Evolutionary conservation across 495 filamentous ascomycete species (phyloP), one percentile per base, ranked within the genome.

Genomic region (Talaromyces proteolyticus): DNA sequence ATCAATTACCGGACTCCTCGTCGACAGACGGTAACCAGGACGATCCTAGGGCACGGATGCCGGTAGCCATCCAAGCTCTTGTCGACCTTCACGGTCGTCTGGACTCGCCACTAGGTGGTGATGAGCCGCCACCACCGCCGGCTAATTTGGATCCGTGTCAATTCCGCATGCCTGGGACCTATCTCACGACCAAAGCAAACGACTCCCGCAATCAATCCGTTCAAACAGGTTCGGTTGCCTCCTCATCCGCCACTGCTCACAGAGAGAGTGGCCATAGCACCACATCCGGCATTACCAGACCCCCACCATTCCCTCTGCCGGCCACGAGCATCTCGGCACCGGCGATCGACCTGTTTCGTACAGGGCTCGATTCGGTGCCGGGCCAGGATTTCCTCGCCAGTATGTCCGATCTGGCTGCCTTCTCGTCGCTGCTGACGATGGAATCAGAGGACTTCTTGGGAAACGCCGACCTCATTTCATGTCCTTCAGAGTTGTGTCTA

Each of bases 61-160:
- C 45, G 21, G 8, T 37, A 3, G 17, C n/a, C 8, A 48, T 37
- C 2, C 26, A 48, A 26, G 26, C 21, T 39, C 45, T 48, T 39
- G 25, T 48, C 7, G 36, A 48, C 7, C 45, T 48, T 34, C 45
- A 34, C 17, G 16, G 36, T 11, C 26, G 36, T 37, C 45, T 48
- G 21, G 45, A 48, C 36, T 39, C 21, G 23, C 26, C 45, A n/a
- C 6, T 25, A 20, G 45, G 21, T 4, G 37, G 18, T 8, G 17
- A 38, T 48, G 45, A 39, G 6, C 45, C 8, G 26, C 8, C 29
- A 36, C 45, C 26, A 19, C 12, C 26, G 14, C 14, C 45, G 12
- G 16, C 11, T 7, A 25, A 48, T 48, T 39, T 20, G 26, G n/a
- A 11, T 1, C 2, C 16, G 3, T 16, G 16, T 42, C 40, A 22